Percentiles rank a stretch among this genome's conserved stretches.
phyloP scores from a whole-genome alignment of 208 protist genomes.

The Wallacemonas collosoma region DNA sequence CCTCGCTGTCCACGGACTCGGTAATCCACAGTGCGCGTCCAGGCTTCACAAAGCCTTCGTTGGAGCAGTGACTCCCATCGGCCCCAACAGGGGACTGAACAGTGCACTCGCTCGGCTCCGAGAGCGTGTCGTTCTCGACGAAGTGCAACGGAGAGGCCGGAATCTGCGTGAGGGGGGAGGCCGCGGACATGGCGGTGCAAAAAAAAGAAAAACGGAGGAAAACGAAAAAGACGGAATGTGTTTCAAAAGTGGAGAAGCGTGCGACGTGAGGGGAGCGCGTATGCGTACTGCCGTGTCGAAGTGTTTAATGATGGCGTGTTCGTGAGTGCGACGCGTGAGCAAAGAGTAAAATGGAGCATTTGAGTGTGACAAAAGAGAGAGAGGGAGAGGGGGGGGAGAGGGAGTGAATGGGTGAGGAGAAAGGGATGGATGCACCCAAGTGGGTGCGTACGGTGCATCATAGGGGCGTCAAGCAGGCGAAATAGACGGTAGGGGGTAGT shows the following conservation, averaged over 20 bases:
- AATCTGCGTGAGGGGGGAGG: neutral
- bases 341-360: neutral
- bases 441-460: no score
- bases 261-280: no score
- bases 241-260: neutral
- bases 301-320: no score
- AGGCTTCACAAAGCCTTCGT: conserved; percentile 3
- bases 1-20: conserved; percentile 9
- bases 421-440: no score
- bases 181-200: neutral
- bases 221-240: no score
- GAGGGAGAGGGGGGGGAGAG: neutral
- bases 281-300: no score
- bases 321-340: no score
- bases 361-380: neutral
- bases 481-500: no score
- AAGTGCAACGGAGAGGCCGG: conserved; percentile 15
- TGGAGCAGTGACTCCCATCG: neutral
- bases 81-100: neutral
- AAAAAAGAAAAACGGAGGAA: neutral
- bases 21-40: conserved; percentile 5
- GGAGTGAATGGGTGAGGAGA: neutral
- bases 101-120: neutral
- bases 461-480: no score
- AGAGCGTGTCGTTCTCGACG: conserved; percentile 9